Base-by-base conservation (phyloP, 2,329 filamentous ascomycete species). In the Fusarium ramigenum region DNA sequence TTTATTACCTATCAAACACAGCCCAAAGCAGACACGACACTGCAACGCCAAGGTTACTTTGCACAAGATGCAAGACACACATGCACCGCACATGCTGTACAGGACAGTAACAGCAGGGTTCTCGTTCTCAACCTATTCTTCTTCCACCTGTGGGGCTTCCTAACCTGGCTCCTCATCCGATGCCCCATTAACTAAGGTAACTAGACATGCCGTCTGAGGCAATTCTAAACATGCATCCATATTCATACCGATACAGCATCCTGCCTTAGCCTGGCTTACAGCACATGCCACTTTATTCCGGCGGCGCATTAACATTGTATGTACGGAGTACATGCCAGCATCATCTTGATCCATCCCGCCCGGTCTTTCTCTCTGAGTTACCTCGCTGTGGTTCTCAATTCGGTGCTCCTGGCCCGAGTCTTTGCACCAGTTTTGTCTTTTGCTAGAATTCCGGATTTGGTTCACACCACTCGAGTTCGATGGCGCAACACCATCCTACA, bases 81-180 rank as follows among this genome's bases (percentile, higher is more conserved):
- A 73, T 62, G 54, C 54, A 58, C 54, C 44, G n/a, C 40, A 49
- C 62, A 64, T 61, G 65, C 66, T 60, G 59, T 37, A 54, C 50
- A 28, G 50, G 23, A 39, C 34, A 39, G 50, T 56, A 49, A 40
- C 69, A 32, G 42, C 73, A 76, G 73, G 67, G 76, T 37, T 58
- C 39, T 25, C 7, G 23, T 46, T 30, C 40, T 36, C 72, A 60
- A 62, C 43, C 43, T 46, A 46, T 47, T 36, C 28, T 53, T 54
- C 19, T 37, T 47, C 36, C 32, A 69, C 52, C 59, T 69, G 73
- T 78, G 73, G 75, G 74, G 60, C 69, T 60, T 71, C 68, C 69
- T 46, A 67, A 70, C 63, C 61, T 75, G 72, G 75, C 63, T 60
- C 62, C 74, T 78, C 66, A 72, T 67, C 77, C 76, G 76, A 78